Base-by-base conservation (phyloP, 192 early-diverging fungal genomes). In the Umbelopsis ramanniana region DNA sequence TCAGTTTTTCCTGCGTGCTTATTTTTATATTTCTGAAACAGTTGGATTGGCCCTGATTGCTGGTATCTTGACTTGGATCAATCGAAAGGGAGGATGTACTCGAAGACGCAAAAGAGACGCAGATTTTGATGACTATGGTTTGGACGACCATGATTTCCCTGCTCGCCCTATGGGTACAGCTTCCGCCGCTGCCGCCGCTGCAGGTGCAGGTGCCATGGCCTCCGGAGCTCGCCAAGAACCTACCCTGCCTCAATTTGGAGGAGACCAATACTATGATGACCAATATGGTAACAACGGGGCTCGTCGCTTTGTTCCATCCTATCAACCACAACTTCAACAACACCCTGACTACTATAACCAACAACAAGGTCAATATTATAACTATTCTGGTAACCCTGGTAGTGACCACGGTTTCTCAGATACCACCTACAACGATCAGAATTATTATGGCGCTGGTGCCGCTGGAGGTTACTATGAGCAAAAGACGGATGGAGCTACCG, bases 41-140 rank as follows among this genome's bases (percentile, higher is more conserved):
- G 77, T 79, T 14, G 77, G 77, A 46, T 29, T 79, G 67, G 77
- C 77, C 17, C 48, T 79, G 43, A 79, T 79, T 74, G 77, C 63
- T 50, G 77, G 77, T 35, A 40, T 70, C 23, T 40, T 79, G 19
- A 72, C 73, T 4, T 74, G 68, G 69, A 54, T 79, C 5, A 79
- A 79, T 48, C 52, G 77, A 38, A 73, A 53, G 5, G 77, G 77
- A 37, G 73, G 77, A 47, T 79, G 77, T 50, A 66, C 77, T 60
- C 69, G 77, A 22, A 66, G 72, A 23, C 47, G 60, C 22, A 63
- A 75, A 12, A 26, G 69, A 43, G 40, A 68, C 14, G 46, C 40
- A 14, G 70, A 79, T 69, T 79, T 74, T 74, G 77, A 79, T 37
- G 77, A 74, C 26, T 79, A 72, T 72, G 77, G 77, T 22, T 52